Evolutionary conservation across 192 early-diverging fungal genomes (phyloP), one percentile per base, ranked within the genome.

Genomic region (Blastocladiella britannica): DNA sequence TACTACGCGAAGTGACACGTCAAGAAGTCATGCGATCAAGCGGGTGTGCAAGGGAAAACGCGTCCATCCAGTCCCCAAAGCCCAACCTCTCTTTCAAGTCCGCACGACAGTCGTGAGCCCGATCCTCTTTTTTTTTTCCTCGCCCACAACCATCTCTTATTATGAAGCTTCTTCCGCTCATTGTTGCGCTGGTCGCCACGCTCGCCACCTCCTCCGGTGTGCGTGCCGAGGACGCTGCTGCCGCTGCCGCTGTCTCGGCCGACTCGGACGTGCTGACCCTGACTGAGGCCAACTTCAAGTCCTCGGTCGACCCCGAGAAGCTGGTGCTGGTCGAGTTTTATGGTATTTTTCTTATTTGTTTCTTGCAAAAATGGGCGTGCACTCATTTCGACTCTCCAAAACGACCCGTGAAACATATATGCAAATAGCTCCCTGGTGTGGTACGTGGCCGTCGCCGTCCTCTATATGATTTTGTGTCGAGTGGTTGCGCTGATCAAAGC

Each of bases 241-340:
- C 15, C 57, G 61, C 30, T 4, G 25, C 12, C 15, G 31, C 23
- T 7, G 59, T 28, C 15, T 47, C 58, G 0, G 63, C 58, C 27
- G 62, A 62, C 28, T 69, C 69, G 25, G 76, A 82, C 53, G 83
- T 83, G 51, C 53, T 77, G 52, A 63, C 60, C 26, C 71, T 86
- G 37, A 70, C 55, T 53, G 57, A 66, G n/a, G 70, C 67, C 57
- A 86, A 63, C 61, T 92, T 92, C 67, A 56, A 71, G 12, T 60
- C 64, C 12, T 75, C 71, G 60, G 70, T 85, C 57, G 62, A 75
- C 24, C 63, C 68, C 3, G 77, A 85, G 66, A 66, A 82, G 8
- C 64, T 93, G 47, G 78, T 84, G 26, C 78, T 96, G 53, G 82
- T 96, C 57, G 84, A 95, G 71, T 96, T 96, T 72, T 96, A 80